These are phyloP conservation scores for Talaromyces liani DNA, from an alignment of 495 filamentous ascomycete species.

Conservation along the genomic window DNA sequence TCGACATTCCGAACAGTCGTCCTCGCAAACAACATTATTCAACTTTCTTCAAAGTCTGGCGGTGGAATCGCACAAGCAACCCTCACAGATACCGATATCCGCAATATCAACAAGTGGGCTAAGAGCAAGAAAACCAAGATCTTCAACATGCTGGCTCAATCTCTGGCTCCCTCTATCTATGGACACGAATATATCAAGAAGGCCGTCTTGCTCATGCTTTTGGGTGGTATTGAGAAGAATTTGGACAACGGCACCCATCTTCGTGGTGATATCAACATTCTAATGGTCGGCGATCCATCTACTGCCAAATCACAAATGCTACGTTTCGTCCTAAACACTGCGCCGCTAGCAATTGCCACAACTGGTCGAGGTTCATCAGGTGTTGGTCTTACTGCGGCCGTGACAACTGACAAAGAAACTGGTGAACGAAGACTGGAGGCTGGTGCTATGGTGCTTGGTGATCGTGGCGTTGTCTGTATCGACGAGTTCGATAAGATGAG, in stretches of 20 bases:
- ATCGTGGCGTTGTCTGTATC: slow-evolving; percentile 96
- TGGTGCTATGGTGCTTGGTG: slow-evolving; percentile 97
- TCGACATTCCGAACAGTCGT: slow-evolving; percentile 90
- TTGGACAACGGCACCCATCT: slow-evolving; percentile 96
- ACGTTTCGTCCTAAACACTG: slow-evolving; percentile 95
- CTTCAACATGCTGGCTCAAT: slow-evolving; percentile 90
- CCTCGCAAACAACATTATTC: slow-evolving; percentile 89
- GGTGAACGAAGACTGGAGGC: slow-evolving; percentile 92
- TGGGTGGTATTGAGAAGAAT: slow-evolving; percentile 99
- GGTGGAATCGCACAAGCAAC: slow-evolving; percentile 86
- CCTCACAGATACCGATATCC: slow-evolving; percentile 96
- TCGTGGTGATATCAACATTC: slow-evolving; percentile 96
- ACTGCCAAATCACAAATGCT: slow-evolving; percentile 97
- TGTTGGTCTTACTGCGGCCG: slow-evolving; percentile 95
- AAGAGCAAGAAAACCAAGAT: slow-evolving; percentile 78
- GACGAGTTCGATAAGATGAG: slow-evolving; percentile 99
- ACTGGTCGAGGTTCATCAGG: slow-evolving; percentile 96
- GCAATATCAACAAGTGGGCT: slow-evolving; percentile 95
- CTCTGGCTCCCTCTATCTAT: slow-evolving; percentile 94
- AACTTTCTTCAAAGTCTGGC: slow-evolving; percentile 91
- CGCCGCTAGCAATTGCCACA: slow-evolving; percentile 92
- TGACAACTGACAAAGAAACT: slow-evolving; percentile 95
- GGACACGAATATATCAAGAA: slow-evolving; percentile 98
- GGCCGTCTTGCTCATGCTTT: slow-evolving; percentile 90
- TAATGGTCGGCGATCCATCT: slow-evolving; percentile 99